These are phyloP conservation scores for Verbena officinalis DNA, from an alignment of 257 asterid genomes.

Conservation along the genomic window DNA sequence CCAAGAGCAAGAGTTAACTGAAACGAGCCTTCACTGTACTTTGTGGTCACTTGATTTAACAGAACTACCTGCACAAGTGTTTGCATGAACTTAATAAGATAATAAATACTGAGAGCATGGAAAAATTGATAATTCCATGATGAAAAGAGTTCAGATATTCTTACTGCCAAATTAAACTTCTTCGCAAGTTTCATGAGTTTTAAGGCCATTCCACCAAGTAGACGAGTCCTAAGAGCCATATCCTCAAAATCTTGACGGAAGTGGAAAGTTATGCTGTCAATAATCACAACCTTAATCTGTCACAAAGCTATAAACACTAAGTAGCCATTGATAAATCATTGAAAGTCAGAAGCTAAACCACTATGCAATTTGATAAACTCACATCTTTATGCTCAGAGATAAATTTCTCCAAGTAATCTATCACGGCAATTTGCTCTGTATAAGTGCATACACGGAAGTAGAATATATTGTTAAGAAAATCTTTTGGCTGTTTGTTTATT, in stretches of 20 bases:
- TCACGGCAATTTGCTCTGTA: slow-evolving; percentile 85
- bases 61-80: slow-evolving; percentile 68
- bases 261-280: slow-evolving; percentile 95
- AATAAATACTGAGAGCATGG: not conserved
- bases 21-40: slow-evolving; percentile 76
- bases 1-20: slow-evolving; percentile 95
- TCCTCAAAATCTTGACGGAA: slow-evolving; percentile 96
- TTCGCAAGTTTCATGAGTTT: slow-evolving; percentile 92
- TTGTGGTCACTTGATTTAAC: slow-evolving; percentile 90
- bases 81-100: slow-evolving; percentile 8
- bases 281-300: slow-evolving; percentile 79
- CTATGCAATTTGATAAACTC: slow-evolving; percentile 35
- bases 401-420: slow-evolving; percentile 86
- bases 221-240: slow-evolving; percentile 91
- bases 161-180: slow-evolving; percentile 79
- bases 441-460: slow-evolving; percentile 87
- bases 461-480: slow-evolving; percentile 78
- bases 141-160: slow-evolving; percentile 28
- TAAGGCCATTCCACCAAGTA: slow-evolving; percentile 84
- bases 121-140: not conserved
- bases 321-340: slow-evolving; percentile 20
- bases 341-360: slow-evolving; percentile 1
- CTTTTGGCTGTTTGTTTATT: slow-evolving; percentile 54
- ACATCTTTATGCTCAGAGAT: slow-evolving; percentile 85
- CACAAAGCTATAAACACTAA: slow-evolving; percentile 25